Conservation (phyloP, 2,329 filamentous ascomycete species). For the Coniochaeta hoffmannii region DNA sequence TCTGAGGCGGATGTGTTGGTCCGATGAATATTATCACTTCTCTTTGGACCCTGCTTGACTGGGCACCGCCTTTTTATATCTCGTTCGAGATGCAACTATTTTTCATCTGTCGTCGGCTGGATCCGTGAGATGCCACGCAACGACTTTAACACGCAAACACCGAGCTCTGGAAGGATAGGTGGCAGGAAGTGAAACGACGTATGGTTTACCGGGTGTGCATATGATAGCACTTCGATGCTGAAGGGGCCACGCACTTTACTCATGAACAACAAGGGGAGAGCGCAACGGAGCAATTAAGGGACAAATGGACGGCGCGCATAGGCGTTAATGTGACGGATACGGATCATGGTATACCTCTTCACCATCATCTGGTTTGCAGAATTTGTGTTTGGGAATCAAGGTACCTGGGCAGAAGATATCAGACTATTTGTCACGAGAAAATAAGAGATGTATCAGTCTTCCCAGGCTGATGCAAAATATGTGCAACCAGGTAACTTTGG, state of each 20-base stretch:
- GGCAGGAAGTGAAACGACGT: constrained; percentile 1
- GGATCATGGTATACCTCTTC: neutral
- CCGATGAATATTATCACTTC: neutral
- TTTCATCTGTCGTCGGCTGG: neutral
- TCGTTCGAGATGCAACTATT: neutral
- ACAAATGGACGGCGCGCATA: neutral
- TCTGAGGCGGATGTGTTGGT: constrained; percentile 15
- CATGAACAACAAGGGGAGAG: neutral
- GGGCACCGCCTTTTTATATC: neutral
- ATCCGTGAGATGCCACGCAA: neutral
- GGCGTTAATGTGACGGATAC: neutral
- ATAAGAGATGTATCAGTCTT: neutral
- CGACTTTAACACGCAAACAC: neutral
- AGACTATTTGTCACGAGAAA: neutral
- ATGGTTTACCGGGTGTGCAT: neutral
- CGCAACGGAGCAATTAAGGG: neutral
- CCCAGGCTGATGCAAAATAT: neutral
- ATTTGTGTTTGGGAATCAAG: neutral
- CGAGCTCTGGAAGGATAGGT: constrained; percentile 7
- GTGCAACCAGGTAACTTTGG: neutral
- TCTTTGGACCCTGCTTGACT: neutral
- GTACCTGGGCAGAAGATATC: neutral
- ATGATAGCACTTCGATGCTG: neutral
- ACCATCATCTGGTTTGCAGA: neutral
- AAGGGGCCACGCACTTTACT: neutral